A percentile compares a stretch with the other conserved stretches of the same genome.
Evolutionary conservation across 768 basidiomycete genomes (phyloP).

Genomic region (Melanogaster broomeanus): DNA sequence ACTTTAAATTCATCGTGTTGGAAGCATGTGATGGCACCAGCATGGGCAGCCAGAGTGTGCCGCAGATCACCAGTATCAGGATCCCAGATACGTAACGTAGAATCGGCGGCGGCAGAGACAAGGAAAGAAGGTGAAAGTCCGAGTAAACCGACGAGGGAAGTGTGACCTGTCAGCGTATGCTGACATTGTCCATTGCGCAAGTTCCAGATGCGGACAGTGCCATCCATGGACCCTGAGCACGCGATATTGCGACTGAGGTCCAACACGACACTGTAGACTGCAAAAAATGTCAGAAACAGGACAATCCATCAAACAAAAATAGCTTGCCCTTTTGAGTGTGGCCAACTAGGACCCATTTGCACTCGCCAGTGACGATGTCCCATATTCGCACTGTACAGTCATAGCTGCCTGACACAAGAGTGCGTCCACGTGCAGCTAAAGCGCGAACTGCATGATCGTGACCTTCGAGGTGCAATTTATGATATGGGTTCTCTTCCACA

Average conservation of each 20-base stretch:
- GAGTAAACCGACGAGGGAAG: slow-evolving; percentile 91
- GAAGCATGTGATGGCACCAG: slow-evolving; percentile 99
- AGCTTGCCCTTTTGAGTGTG: slow-evolving; percentile 84
- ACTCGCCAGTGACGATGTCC: slow-evolving; percentile 85
- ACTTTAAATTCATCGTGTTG: slow-evolving; percentile 99
- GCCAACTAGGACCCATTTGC: slow-evolving; percentile 78
- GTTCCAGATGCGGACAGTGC: slow-evolving; percentile 95
- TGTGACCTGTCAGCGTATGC: slow-evolving; percentile 86
- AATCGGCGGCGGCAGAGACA: slow-evolving; percentile 96
- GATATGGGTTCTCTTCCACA: slow-evolving; percentile 82
- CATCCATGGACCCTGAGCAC: slow-evolving; percentile 98
- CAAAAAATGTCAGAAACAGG: slow-evolving; percentile 6
- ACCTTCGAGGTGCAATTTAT: slow-evolving; percentile 79
- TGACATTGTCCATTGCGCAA: slow-evolving; percentile 78
- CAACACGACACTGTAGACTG: slow-evolving; percentile 95
- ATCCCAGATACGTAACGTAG: slow-evolving; percentile 94
- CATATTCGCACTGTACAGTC: slow-evolving; percentile 94
- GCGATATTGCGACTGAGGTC: slow-evolving; percentile 86
- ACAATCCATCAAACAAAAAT: slow-evolving; percentile 22
- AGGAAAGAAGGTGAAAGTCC: slow-evolving; percentile 87
- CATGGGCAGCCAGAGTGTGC: slow-evolving; percentile 86
- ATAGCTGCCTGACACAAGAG: slow-evolving; percentile 93
- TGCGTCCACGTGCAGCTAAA: slow-evolving; percentile 86
- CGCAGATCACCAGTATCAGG: slow-evolving; percentile 78
- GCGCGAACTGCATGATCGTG: slow-evolving; percentile 93